These are phyloP conservation scores for Cercophora samala DNA, from an alignment of 495 filamentous ascomycete genomes.

Conservation along the genomic window DNA sequence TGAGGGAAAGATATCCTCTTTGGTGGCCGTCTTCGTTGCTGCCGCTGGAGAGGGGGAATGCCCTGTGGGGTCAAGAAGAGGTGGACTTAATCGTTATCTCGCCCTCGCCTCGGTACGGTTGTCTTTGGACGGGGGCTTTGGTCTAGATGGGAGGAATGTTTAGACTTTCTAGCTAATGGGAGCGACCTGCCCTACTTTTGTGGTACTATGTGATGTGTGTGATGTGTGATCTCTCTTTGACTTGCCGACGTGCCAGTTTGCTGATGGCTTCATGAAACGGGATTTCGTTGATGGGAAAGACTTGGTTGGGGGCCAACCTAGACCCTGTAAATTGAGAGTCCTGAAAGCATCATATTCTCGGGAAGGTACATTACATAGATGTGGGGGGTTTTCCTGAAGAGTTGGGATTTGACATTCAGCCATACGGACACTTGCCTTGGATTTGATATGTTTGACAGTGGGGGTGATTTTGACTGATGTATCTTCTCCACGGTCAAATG, in stretches of 20 bases:
- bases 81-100: constrained; percentile 55
- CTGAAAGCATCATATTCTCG: background rate
- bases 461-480: too few relatives aligned
- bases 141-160: constrained; percentile 8
- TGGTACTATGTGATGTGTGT: background rate
- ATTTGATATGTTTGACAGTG: too few relatives aligned
- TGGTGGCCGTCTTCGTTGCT: constrained; percentile 47
- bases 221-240: constrained; percentile 3
- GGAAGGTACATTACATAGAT: background rate
- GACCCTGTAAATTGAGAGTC: background rate
- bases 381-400: too few relatives aligned
- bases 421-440: too few relatives aligned
- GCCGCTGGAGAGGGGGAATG: constrained; percentile 71
- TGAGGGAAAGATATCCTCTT: constrained; percentile 88
- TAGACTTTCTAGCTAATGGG: constrained; percentile 17
- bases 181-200: constrained; percentile 15
- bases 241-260: too few relatives aligned
- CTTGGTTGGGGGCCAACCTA: background rate
- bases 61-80: constrained; percentile 70
- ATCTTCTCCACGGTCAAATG: too few relatives aligned
- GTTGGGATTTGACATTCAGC: too few relatives aligned
- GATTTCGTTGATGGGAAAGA: background rate
- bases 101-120: constrained; percentile 34
- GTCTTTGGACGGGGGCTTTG: constrained; percentile 12
- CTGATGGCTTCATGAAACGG: background rate